Base-by-base conservation (phyloP, 2,329 filamentous ascomycete genomes). In the Zymoseptoria pseudotritici region DNA sequence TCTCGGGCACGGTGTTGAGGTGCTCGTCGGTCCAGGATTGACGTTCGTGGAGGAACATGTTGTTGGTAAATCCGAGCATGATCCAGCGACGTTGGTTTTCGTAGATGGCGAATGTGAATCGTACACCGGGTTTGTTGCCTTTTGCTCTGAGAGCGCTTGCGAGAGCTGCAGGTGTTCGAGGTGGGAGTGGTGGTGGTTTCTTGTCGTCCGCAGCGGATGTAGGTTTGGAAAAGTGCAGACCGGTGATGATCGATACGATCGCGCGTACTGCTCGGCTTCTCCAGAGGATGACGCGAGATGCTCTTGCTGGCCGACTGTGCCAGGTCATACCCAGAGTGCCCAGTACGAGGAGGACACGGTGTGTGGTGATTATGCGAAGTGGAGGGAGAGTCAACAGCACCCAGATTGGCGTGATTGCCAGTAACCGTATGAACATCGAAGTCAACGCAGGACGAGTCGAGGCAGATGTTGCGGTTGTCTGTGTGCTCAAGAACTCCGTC, bases 71-170 rank as follows among this genome's bases (percentile, higher is more conserved):
- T 0, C 94, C 94, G 11, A 99, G 82, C 1, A 92, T 93, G 3
- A 99, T 78, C 94, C 94, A 99, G 56, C 94, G 85, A 50, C 94
- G 84, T 74, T 99, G 94, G 68, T 99, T 99, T 73, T 99, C 94
- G 70, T 92, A 97, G 2, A 99, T 82, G 54, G 94, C 92, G 64
- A 99, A 99, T 0, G 94, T 99, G 70, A 99, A 99, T 52, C 91
- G 89, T 13, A 99, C 90, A 1, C 92, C 91, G 0, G 91, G 84
- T 22, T 73, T 72, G 19, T 72, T 69, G 20, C 76, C 74, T 54
- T 71, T 72, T n/a, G 78, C 64, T 11, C 74, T 73, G 77, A 59
- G 79, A 76, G 54, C 72, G 73, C 53, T 64, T 11, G 60, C 60
- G 42, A 67, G 58, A 9, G 62, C 61, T 20, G 55, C 60, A 6